These are phyloP conservation scores for Pyrenochaeta sp. DNA, from an alignment of 2,329 filamentous ascomycete genomes.

Conservation along the genomic window DNA sequence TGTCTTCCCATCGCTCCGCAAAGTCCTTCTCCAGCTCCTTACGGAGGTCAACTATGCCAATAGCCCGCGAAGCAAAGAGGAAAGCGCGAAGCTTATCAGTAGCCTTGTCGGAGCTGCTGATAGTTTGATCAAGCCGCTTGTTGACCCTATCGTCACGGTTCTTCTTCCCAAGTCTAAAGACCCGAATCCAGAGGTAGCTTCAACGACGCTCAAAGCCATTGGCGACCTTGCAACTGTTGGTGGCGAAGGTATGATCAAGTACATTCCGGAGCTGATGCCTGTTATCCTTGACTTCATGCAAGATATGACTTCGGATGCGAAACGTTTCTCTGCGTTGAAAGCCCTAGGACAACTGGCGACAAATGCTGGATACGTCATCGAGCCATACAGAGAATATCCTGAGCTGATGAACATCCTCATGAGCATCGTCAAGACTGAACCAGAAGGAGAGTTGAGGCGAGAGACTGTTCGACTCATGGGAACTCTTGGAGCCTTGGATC, in stretches of 20 bases:
- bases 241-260: slow-evolving; percentile 89
- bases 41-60: slow-evolving; percentile 97
- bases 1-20: slow-evolving; percentile 93
- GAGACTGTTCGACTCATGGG: slow-evolving; percentile 98
- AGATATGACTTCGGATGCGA: slow-evolving; percentile 87
- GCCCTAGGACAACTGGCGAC: slow-evolving; percentile 92
- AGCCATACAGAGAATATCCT: slow-evolving; percentile 93
- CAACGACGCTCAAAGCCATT: slow-evolving; percentile 93
- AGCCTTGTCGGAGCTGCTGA: slow-evolving; percentile 93
- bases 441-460: slow-evolving; percentile 82
- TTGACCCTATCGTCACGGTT: slow-evolving; percentile 94
- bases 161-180: slow-evolving; percentile 93
- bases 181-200: slow-evolving; percentile 83
- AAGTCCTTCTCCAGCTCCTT: slow-evolving; percentile 92
- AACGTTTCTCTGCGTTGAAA: slow-evolving; percentile 88
- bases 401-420: slow-evolving; percentile 91
- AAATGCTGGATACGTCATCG: slow-evolving; percentile 97
- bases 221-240: slow-evolving; percentile 94
- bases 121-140: slow-evolving; percentile 91
- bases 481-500: slow-evolving; percentile 91
- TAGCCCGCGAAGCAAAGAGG: slow-evolving; percentile 91
- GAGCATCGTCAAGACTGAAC: slow-evolving; percentile 92
- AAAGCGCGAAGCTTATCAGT: slow-evolving; percentile 91
- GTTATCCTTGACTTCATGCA: slow-evolving; percentile 93
- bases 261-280: slow-evolving; percentile 91